Evolutionary conservation across 2,329 filamentous ascomycete species (phyloP), one percentile per base, ranked within the genome.

Genomic region (Alternaria sp.): DNA sequence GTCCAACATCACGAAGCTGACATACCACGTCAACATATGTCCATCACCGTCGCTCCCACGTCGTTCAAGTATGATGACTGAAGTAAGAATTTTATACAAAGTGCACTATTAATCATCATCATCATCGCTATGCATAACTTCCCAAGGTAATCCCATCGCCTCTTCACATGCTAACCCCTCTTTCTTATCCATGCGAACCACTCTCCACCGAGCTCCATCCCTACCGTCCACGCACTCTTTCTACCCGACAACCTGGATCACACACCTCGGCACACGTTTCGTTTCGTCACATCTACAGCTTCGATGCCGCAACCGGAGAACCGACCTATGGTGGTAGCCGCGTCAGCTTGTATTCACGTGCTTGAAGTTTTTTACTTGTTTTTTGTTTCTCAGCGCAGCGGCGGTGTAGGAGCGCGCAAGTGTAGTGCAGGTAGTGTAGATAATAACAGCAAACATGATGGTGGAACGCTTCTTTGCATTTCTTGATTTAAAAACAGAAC

Each of bases 261-360:
- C 20, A n/a, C 34, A 54, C 63, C 59, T 68, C 63, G 63, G 59
- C 59, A 54, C 57, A 54, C 47, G 11, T 20, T 22, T 41, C 18
- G 18, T 41, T 43, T n/a, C 14, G 7, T 7, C 8, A 6, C 36
- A 11, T 12, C 8, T 66, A 66, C 24, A 66, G 22, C 56, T 68
- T 68, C 47, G 63, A 51, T 22, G 63, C 65, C 43, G 61, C 57
- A 34, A 61, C 43, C 5, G 63, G 63, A 24, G 65, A 53, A 11
- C 57, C 61, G 39, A 61, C 59, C 61, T 68, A 30, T 30, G 28
- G 43, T 46, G 24, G 24, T 38, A 28, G 32, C n/a, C 32, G 41
- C 8, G 57, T 66, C 57, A 68, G 65, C 62, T 54, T 53, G 24
- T 22, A 12, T 59, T 61, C 54, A 66, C 59, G 60, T 65, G 61